Conservation (phyloP, 1,284 basidiomycete species). For the Ustilago bromivora region DNA sequence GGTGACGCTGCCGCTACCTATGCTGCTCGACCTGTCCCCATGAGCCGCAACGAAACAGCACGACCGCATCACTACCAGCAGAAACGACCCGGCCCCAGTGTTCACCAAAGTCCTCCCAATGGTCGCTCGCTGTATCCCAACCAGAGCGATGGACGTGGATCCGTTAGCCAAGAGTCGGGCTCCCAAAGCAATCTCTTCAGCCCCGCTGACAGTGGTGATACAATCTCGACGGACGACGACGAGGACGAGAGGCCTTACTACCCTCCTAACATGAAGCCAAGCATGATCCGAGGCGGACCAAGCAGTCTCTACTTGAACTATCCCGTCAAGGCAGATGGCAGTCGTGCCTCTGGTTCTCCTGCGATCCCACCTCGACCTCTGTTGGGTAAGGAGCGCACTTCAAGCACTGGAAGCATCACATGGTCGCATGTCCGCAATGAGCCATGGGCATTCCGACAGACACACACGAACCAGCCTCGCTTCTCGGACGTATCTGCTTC, state of each 20-base stretch:
- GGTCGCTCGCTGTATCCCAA: conserved; percentile 30
- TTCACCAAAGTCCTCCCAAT: conserved; percentile 28
- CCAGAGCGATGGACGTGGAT: conserved; percentile 33
- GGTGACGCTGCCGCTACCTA: conserved; percentile 24
- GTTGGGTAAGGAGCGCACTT: conserved; percentile 33
- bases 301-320: conserved; percentile 53
- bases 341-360: conserved; percentile 26
- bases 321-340: conserved; percentile 24
- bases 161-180: conserved; percentile 41
- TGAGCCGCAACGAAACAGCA: conserved; percentile 50
- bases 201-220: conserved; percentile 51
- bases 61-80: conserved; percentile 51
- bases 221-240: conserved; percentile 58
- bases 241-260: conserved; percentile 57
- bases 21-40: conserved; percentile 27
- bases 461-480: conserved; percentile 42
- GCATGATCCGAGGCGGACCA: conserved; percentile 52
- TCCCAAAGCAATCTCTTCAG: conserved; percentile 56
- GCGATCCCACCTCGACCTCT: conserved; percentile 21
- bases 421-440: conserved; percentile 50
- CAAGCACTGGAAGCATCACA: conserved; percentile 33
- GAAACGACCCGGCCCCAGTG: conserved; percentile 36
- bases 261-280: conserved; percentile 49
- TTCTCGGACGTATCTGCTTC: conserved; percentile 48
- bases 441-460: conserved; percentile 46